Conservation (phyloP, 345 rosid genomes). For the Balakata baccata region DNA sequence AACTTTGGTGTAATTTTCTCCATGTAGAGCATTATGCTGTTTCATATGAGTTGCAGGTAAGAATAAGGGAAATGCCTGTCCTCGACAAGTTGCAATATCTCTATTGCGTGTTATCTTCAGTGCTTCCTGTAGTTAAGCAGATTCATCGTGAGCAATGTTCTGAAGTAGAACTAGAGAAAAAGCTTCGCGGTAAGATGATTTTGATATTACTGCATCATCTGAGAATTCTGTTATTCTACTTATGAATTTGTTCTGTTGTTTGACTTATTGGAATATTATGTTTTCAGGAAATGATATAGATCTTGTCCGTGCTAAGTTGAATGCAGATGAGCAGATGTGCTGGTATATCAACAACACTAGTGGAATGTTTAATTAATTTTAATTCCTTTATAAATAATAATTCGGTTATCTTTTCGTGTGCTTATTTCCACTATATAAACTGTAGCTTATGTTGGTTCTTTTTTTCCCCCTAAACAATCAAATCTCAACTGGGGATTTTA, state of each 20-base stretch:
- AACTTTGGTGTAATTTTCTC: background rate
- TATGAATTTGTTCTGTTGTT: background rate
- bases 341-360: constrained; percentile 49
- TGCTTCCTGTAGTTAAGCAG: constrained; percentile 83
- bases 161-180: constrained; percentile 85
- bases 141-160: constrained; percentile 79
- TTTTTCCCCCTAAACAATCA: background rate
- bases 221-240: background rate
- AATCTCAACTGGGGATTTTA: constrained; percentile 3
- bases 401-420: background rate
- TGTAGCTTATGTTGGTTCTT: background rate
- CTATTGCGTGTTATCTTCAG: constrained; percentile 67
- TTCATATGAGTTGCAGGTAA: constrained; percentile 48
- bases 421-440: background rate
- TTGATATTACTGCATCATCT: constrained; percentile 13
- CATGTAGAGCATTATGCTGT: constrained; percentile 14
- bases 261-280: constrained; percentile 11
- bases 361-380: constrained; percentile 9
- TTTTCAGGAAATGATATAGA: constrained; percentile 71
- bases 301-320: constrained; percentile 74
- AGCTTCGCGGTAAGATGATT: constrained; percentile 59
- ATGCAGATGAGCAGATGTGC: constrained; percentile 99
- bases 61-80: constrained; percentile 72
- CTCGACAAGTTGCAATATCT: constrained; percentile 84
- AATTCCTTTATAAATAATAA: background rate